Base-by-base conservation (phyloP, 2,329 filamentous ascomycete species). In the Helotiales sp. region DNA sequence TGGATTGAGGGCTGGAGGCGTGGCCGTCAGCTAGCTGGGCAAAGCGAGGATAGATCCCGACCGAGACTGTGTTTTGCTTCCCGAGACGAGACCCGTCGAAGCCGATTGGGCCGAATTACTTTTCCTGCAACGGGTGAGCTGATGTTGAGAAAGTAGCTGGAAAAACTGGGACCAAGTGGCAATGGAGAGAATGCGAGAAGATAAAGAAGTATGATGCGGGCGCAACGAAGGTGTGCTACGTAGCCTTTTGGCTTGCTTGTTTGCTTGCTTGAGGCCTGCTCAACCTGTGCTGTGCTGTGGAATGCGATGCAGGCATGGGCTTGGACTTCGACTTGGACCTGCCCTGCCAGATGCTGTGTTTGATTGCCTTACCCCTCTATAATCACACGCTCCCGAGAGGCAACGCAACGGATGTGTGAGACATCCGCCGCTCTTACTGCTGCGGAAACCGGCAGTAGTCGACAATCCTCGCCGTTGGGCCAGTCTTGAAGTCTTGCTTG, bases 371-470 rank as follows among this genome's bases (percentile, higher is more conserved):
- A 64, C 61, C 58, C 61, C 63, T 65, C 67, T 60, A 65, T 22
- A 66, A 72, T 69, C 64, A 70, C 62, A 68, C 45, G 49, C 62
- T 68, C 64, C 66, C 66, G 63, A 68, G 59, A 62, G 66, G 64
- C 67, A 47, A 70, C 66, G 45, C 20, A 26, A 58, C 20, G 55
- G 55, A 62, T 68, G 63, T 66, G 68, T 69, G 63, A 72, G 69
- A 70, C 70, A 72, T 61, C 57, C 70, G 72, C 70, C 65, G 67
- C 70, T 65, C 47, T 72, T 67, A 68, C 57, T 20, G 40, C 32
- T 32, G 58, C 72, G 72, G 72, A 49, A 70, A 55, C 64, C 65
- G 64, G 68, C 72, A 73, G 70, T 65, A 70, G 57, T 66, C 47
- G 62, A 64, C 43, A 63, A 65, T 47, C 24, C 34, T 40, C 60